Percentiles rank a stretch among this genome's conserved stretches.
Evolutionary conservation across 2,329 filamentous ascomycete genomes (phyloP).

Genomic region (Colletotrichum ledebouriae): DNA sequence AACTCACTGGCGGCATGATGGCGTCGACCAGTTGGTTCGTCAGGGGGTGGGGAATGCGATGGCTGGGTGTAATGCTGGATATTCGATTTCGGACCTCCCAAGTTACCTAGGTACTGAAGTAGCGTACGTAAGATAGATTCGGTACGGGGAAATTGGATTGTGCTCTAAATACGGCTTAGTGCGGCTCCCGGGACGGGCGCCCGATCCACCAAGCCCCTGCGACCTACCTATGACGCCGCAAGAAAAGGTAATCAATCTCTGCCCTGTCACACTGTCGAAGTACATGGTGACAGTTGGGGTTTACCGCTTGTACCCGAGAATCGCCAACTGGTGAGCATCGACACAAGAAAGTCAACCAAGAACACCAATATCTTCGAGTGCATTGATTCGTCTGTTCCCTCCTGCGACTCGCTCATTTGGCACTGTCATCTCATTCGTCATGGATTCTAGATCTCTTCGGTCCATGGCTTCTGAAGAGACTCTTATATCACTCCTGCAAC

Average conservation of each 20-base stretch:
- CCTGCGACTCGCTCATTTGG: no score
- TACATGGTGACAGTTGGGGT: background rate
- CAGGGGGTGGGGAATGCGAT: background rate
- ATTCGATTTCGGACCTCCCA: background rate
- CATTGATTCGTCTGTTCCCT: no score
- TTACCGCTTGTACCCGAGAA: no score
- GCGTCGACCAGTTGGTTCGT: background rate
- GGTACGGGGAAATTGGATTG: background rate
- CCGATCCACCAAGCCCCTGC: slow-evolving; percentile 7
- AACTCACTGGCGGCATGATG: slow-evolving; percentile 55
- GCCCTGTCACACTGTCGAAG: background rate
- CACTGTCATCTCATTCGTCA: slow-evolving; percentile 4
- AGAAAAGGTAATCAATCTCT: slow-evolving; percentile 29
- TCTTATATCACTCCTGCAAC: slow-evolving; percentile 43
- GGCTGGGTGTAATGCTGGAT: background rate
- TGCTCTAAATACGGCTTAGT: background rate
- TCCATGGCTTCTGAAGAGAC: slow-evolving; percentile 43
- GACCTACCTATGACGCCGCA: slow-evolving; percentile 36
- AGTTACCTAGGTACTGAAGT: background rate
- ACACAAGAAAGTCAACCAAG: background rate
- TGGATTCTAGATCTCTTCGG: slow-evolving; percentile 40
- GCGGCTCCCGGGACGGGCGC: slow-evolving; percentile 7
- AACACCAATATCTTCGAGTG: no score
- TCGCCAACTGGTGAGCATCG: background rate
- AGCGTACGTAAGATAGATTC: background rate